These are phyloP conservation scores for Sclerotinia glacialis DNA, from an alignment of 2,329 filamentous ascomycete species.

Conservation along the genomic window DNA sequence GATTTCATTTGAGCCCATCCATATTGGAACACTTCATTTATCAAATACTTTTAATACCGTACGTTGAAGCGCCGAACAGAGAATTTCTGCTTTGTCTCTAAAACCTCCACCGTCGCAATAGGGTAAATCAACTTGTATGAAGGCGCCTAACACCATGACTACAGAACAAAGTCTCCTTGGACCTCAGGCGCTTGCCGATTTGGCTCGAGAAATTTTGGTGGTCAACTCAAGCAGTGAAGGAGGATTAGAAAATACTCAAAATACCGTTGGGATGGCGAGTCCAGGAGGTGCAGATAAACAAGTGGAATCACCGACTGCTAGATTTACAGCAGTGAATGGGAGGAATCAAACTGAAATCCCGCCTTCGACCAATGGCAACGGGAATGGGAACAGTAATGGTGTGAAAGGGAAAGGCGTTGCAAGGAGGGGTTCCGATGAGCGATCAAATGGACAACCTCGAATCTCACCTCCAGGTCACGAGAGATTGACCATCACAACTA, in stretches of 20 bases:
- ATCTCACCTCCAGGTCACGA: constrained; percentile 38
- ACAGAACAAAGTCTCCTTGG: constrained; percentile 26
- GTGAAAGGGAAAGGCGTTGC: constrained; percentile 28
- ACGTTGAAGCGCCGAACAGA: constrained; percentile 20
- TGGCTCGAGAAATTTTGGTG: constrained; percentile 31
- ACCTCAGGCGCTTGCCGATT: constrained; percentile 32
- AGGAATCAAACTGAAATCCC: constrained; percentile 28
- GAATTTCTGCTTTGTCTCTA: constrained; percentile 7
- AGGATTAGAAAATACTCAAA: neutral
- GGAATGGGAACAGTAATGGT: constrained; percentile 19
- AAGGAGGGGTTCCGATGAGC: constrained; percentile 37
- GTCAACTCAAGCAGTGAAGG: constrained; percentile 16
- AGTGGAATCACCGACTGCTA: constrained; percentile 36
- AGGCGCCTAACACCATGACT: constrained; percentile 26
- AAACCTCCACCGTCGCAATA: constrained; percentile 13
- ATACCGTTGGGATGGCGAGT: constrained; percentile 24
- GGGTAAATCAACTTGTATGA: constrained; percentile 20
- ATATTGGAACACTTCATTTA: neutral
- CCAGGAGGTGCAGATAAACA: constrained; percentile 28
- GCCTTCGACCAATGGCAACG: constrained; percentile 12
- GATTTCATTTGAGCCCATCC: neutral
- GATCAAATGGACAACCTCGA: constrained; percentile 36
- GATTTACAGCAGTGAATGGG: constrained; percentile 41
- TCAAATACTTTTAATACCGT: constrained; percentile 14
- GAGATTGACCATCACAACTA: constrained; percentile 38